Conservation (phyloP, 2,329 filamentous ascomycete genomes). For the Fusarium pseudoanthophilum region DNA sequence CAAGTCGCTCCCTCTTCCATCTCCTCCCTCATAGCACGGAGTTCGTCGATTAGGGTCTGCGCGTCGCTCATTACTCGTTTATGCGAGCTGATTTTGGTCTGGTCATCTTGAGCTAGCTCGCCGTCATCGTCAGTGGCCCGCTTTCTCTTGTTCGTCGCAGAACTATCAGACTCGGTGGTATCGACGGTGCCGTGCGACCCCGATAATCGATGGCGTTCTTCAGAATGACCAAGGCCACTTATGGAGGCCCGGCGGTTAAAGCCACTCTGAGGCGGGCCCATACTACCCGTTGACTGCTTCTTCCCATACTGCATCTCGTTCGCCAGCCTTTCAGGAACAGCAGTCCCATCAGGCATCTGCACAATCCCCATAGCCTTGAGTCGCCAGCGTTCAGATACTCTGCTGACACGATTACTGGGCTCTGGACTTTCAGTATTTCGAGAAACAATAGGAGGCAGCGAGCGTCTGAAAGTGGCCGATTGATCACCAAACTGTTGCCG, state of each 20-base stretch:
- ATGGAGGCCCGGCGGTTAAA: conserved; percentile 42
- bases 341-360: conserved; percentile 64
- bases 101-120: conserved; percentile 18
- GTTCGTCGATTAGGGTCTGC: conserved; percentile 53
- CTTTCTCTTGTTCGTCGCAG: conserved; percentile 49
- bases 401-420: conserved; percentile 47
- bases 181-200: conserved; percentile 37
- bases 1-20: conserved; percentile 60
- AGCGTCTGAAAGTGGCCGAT: conserved; percentile 52
- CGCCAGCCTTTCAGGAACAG: conserved; percentile 63
- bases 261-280: conserved; percentile 35
- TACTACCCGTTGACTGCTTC: conserved; percentile 53
- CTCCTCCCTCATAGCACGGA: conserved; percentile 56
- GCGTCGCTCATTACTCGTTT: conserved; percentile 58
- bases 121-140: conserved; percentile 44
- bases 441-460: conserved; percentile 51
- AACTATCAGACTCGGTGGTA: conserved; percentile 15
- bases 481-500: conserved; percentile 49
- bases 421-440: conserved; percentile 43
- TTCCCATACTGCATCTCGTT: conserved; percentile 56
- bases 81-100: conserved; percentile 43
- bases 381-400: conserved; percentile 57
- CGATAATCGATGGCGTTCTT: conserved; percentile 30
- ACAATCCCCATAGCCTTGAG: conserved; percentile 63
- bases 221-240: conserved; percentile 31